Percentiles rank a stretch among this genome's conserved stretches.
phyloP scores from a whole-genome alignment of 2,329 filamentous ascomycete genomes.

The Penicillium decumbens region DNA sequence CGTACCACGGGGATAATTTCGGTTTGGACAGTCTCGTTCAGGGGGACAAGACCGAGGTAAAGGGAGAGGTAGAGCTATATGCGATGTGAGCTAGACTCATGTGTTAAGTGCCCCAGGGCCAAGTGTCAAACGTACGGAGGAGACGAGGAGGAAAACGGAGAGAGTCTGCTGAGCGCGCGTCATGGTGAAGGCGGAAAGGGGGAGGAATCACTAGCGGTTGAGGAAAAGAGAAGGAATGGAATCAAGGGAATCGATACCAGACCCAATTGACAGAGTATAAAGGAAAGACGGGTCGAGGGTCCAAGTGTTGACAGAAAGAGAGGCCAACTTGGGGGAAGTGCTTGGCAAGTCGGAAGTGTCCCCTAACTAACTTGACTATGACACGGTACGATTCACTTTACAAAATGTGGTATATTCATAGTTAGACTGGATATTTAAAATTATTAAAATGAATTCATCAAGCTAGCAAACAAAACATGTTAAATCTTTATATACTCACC shows the following conservation, averaged over 20 bases:
- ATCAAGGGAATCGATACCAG: conserved; percentile 3
- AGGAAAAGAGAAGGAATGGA: conserved; percentile 9
- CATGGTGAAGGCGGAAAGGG: conserved; percentile 55
- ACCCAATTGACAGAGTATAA: conserved; percentile 13
- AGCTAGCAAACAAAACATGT: background rate
- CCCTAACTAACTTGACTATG: background rate
- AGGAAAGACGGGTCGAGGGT: conserved; percentile 17
- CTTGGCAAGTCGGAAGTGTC: conserved; percentile 14
- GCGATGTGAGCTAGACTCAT: background rate
- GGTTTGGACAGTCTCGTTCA: conserved; percentile 71
- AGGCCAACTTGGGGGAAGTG: conserved; percentile 14
- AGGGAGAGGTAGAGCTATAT: conserved; percentile 79
- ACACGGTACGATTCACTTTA: background rate
- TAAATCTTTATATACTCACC: background rate
- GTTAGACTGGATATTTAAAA: background rate
- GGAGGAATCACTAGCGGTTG: background rate
- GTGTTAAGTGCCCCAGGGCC: background rate
- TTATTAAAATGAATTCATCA: background rate
- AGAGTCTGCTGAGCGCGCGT: conserved; percentile 91
- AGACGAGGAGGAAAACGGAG: conserved; percentile 78
- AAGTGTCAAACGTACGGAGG: conserved; percentile 61
- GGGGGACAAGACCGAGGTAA: conserved; percentile 75
- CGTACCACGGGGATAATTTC: conserved; percentile 86
- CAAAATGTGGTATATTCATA: background rate
- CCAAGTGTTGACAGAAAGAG: conserved; percentile 6